Conservation (phyloP, 306 rosid genomes). For the Cercis canadensis region DNA sequence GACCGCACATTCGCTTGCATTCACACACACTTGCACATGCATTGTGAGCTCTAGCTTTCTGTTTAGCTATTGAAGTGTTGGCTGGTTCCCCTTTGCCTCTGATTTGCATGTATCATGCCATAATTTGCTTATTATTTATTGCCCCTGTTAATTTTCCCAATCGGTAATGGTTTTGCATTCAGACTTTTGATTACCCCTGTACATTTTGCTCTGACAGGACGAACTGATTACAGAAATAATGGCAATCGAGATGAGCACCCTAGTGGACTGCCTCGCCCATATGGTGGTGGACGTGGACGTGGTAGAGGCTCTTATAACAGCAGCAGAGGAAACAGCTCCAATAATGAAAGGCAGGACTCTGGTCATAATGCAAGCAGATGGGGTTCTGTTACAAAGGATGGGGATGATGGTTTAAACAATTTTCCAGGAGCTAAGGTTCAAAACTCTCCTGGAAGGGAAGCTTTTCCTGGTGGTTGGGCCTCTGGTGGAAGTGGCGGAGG, state of each 20-base stretch:
- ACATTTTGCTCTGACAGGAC: slow-evolving; percentile 48
- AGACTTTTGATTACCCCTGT: not conserved
- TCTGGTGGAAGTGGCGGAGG: slow-evolving; percentile 46
- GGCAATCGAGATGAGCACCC: slow-evolving; percentile 78
- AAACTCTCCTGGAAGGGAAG: slow-evolving; percentile 89
- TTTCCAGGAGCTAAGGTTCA: slow-evolving; percentile 81
- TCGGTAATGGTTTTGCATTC: not conserved
- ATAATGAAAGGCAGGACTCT: slow-evolving; percentile 73
- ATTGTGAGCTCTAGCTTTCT: not conserved
- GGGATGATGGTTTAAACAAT: slow-evolving; percentile 68
- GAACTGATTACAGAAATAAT: slow-evolving; percentile 63
- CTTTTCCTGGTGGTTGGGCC: slow-evolving; percentile 88
- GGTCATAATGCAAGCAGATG: slow-evolving; percentile 60
- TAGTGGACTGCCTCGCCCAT: slow-evolving; percentile 91
- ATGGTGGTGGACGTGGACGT: slow-evolving; percentile 65
- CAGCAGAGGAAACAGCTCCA: slow-evolving; percentile 59
- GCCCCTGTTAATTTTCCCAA: not conserved
- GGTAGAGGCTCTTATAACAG: slow-evolving; percentile 71
- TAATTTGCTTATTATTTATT: not conserved
- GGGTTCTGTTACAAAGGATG: slow-evolving; percentile 74
- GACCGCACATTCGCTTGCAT: no score
- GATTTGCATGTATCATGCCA: not conserved
- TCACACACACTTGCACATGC: not conserved
- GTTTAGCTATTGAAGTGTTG: not conserved
- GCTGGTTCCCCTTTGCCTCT: slow-evolving; percentile 18